Base-by-base conservation (phyloP, 2,329 filamentous ascomycete species). In the Penicillium fuscoglaucum region DNA sequence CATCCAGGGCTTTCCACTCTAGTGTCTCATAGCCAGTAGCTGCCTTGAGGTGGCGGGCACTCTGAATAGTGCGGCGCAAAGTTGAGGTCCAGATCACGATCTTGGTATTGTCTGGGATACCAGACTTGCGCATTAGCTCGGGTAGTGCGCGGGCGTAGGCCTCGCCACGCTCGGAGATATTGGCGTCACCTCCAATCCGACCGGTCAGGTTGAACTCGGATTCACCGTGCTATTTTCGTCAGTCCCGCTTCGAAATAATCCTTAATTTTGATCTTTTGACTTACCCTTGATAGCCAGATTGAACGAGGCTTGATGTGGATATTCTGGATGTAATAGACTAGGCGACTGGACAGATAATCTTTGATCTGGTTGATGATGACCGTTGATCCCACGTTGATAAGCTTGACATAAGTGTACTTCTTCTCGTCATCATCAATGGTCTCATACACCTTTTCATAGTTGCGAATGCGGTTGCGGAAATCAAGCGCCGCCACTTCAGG, bases 291-390 rank as follows among this genome's bases (percentile, higher is more conserved):
- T 52, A 99, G 80, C 95, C 95, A 99, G 65, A 99, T 96, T 4
- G 92, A 96, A 57, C 95, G 87, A 19, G 93, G 93, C 64, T 93
- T 93, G 75, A 99, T 99, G 78, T 99, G 95, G 40, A 99, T 83
- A 74, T 98, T 99, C 88, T 98, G 97, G 58, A 98, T 86, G 74
- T 97, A 99, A 78, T 99, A 99, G 46, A 99, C 93, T 45, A 99
- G 88, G 58, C 95, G 88, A 74, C 91, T 96, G 74, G 97, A 95
- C 29, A 99, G 83, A 72, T 99, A 99, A 76, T 99, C 95, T 72
- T 92, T 89, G 70, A 99, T 96, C 72, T 90, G 88, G 79, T 98
- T 99, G 84, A 99, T 98, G 71, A 98, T 95, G 72, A 98, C 93
- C 71, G 96, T 91, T 66, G 91, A 91, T 59, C 95, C 93, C 13